These are phyloP conservation scores for Fusarium lateritium DNA, from an alignment of 2,329 filamentous ascomycete genomes.

Conservation along the genomic window DNA sequence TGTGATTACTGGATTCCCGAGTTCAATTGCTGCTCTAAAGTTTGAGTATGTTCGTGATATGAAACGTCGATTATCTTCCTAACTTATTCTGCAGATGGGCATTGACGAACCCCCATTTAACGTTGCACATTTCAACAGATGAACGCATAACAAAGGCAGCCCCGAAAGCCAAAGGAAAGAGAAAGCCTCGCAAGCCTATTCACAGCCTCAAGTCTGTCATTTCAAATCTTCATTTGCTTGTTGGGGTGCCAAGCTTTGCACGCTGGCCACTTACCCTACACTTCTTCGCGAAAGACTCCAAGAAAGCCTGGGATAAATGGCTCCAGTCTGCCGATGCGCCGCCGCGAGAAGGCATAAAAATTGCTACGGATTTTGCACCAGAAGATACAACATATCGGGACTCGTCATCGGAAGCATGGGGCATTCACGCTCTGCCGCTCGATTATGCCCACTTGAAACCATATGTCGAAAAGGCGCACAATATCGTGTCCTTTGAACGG, in stretches of 20 bases:
- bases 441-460: slow-evolving; percentile 68
- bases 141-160: slow-evolving; percentile 71
- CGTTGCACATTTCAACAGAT: slow-evolving; percentile 79
- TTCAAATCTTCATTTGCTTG: slow-evolving; percentile 84
- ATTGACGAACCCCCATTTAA: slow-evolving; percentile 86
- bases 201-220: slow-evolving; percentile 77
- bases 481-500: slow-evolving; percentile 69
- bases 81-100: slow-evolving; percentile 78
- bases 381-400: slow-evolving; percentile 14
- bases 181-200: slow-evolving; percentile 69
- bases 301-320: slow-evolving; percentile 76
- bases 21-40: slow-evolving; percentile 87
- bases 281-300: slow-evolving; percentile 82
- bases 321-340: slow-evolving; percentile 63
- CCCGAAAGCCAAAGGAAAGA: slow-evolving; percentile 63
- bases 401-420: slow-evolving; percentile 53
- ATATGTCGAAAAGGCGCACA: slow-evolving; percentile 69
- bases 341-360: slow-evolving; percentile 63
- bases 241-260: slow-evolving; percentile 83
- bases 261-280: slow-evolving; percentile 86
- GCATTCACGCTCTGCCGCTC: slow-evolving; percentile 69
- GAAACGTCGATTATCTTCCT: slow-evolving; percentile 9
- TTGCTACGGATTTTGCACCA: slow-evolving; percentile 70
- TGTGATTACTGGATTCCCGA: slow-evolving; percentile 90
- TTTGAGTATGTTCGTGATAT: slow-evolving; percentile 79